Conservation (phyloP, 257 asterid species). For the Haberlea rhodopensis region DNA sequence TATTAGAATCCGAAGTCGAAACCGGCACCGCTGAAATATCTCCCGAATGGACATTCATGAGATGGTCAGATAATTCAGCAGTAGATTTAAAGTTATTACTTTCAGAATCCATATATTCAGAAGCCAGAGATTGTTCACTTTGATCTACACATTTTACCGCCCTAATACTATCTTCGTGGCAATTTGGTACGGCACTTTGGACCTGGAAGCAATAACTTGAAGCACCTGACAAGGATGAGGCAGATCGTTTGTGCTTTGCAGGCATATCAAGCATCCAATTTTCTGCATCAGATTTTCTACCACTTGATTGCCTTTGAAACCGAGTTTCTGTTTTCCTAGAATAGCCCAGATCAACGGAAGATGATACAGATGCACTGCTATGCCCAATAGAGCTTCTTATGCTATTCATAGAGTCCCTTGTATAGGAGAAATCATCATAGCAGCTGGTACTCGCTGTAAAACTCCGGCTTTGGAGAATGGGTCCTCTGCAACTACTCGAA, state of each 20-base stretch:
- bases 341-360: constrained; percentile 80
- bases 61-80: constrained; percentile 39
- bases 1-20: constrained; percentile 33
- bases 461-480: constrained; percentile 70
- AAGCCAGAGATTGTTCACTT: constrained; percentile 38
- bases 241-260: constrained; percentile 61
- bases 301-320: constrained; percentile 61
- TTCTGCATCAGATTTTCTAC: constrained; percentile 63
- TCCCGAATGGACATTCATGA: constrained; percentile 34
- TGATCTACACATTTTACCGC: constrained; percentile 33
- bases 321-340: constrained; percentile 53
- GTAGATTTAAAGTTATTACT: constrained; percentile 33
- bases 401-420: constrained; percentile 66
- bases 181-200: constrained; percentile 47
- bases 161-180: constrained; percentile 43
- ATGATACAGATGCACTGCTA: constrained; percentile 70
- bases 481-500: constrained; percentile 56
- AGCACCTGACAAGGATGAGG: constrained; percentile 74
- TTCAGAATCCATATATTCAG: constrained; percentile 51
- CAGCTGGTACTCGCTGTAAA: constrained; percentile 67
- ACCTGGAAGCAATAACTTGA: constrained; percentile 53
- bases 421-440: constrained; percentile 73
- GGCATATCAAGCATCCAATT: constrained; percentile 52
- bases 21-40: constrained; percentile 32
- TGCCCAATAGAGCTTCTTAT: constrained; percentile 75